Evolutionary conservation across 2,329 filamentous ascomycete genomes (phyloP), one percentile per base, ranked within the genome.

Genomic region (Fusarium proliferatum): DNA sequence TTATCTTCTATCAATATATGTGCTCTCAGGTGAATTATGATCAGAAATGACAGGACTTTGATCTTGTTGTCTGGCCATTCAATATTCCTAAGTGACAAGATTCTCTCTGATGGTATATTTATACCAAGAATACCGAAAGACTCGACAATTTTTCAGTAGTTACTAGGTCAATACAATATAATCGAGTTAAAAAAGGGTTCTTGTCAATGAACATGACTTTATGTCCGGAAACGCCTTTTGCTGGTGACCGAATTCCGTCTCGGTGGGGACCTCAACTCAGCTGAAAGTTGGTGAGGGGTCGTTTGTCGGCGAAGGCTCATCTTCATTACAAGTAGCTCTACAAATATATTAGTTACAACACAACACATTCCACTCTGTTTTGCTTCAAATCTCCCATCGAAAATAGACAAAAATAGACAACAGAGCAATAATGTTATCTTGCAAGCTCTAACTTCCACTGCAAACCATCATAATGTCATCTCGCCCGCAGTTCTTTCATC

Each of bases 401-500:
- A 23, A 5, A 2, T 17, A 7, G 8, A 17, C 16, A 23, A 51
- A 23, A 5, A 2, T 17, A 7, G 8, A 17, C 16, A 23, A 13
- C 0, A 3, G 4, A 51, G 9, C 9, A 57, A 57, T 34, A 5
- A 30, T 16, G 33, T 19, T 3, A 5, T 3, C 5, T 26, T 30
- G 2, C 12, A 11, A 8, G 23, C 21, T 48, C 26, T n/a, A 19
- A 7, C 16, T 19, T 26, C 1, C 30, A n/a, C 15, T 6, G 6
- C 11, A 17, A 41, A 8, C 13, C 12, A 10, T 23, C 12, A 48
- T 13, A 4, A 76, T 77, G 75, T 23, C 61, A 19, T 21, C 69
- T 21, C 63, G 68, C 19, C 56, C 64, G 9, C 28, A 58, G 13
- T 49, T 39, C 7, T 78, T 78, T 26, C 30, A 73, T 49, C 72